These are phyloP conservation scores for Cyphellophora attinorum DNA, from an alignment of 2,329 filamentous ascomycete genomes.

Conservation along the genomic window DNA sequence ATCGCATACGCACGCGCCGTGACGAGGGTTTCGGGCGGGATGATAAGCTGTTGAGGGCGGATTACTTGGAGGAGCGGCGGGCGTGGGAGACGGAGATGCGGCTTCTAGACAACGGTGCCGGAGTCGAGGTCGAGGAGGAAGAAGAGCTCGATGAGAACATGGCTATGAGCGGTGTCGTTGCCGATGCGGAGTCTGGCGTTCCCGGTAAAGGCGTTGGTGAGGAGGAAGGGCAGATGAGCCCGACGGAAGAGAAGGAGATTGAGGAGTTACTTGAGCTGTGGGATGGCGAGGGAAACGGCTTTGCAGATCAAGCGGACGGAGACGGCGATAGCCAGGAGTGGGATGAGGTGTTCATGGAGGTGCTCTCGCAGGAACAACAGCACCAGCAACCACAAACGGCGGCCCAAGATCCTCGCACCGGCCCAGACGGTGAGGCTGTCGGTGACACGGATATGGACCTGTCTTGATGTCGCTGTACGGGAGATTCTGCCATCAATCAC, in stretches of 20 bases:
- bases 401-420: too few species aligned
- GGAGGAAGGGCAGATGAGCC: constrained; percentile 17
- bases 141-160: constrained; percentile 13
- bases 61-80: constrained; percentile 28
- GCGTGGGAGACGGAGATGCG: constrained; percentile 26
- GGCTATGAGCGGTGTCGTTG: neutral
- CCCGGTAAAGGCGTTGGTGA: constrained; percentile 7
- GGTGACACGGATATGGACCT: constrained; percentile 27
- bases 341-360: constrained; percentile 55
- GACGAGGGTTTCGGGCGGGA: constrained; percentile 26
- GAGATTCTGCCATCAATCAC: too few species aligned
- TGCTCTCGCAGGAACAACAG: constrained; percentile 43
- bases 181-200: constrained; percentile 2
- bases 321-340: constrained; percentile 46
- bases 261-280: constrained; percentile 12
- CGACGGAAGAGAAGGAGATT: constrained; percentile 5
- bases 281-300: constrained; percentile 16
- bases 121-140: constrained; percentile 15
- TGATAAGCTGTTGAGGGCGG: constrained; percentile 34
- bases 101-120: constrained; percentile 4
- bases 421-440: too few species aligned
- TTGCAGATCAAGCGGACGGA: constrained; percentile 5
- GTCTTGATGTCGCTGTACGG: too few species aligned
- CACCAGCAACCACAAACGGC: too few species aligned
- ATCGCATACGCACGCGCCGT: constrained; percentile 27